phyloP scores from a whole-genome alignment of 805 yeast genomes.

The Nakazawaea holstii region DNA sequence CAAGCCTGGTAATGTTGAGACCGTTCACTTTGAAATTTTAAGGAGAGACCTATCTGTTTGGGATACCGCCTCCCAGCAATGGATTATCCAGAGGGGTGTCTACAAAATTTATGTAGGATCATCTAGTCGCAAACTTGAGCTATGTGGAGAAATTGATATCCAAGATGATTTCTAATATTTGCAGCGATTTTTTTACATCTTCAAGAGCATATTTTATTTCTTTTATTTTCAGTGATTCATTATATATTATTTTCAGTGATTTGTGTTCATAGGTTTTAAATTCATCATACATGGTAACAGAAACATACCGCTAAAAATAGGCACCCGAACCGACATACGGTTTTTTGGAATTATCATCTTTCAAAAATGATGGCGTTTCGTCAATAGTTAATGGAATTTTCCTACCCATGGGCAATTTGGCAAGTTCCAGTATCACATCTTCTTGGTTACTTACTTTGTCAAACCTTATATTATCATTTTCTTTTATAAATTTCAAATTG shows the following conservation, averaged over 20 bases:
- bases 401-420: constrained; percentile 4
- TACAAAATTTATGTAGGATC: constrained; percentile 48
- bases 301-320: background rate
- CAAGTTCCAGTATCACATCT: background rate
- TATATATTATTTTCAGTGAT: no score
- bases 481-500: constrained; percentile 10
- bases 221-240: no score
- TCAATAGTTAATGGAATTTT: constrained; percentile 10
- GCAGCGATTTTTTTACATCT: background rate
- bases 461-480: constrained; percentile 10
- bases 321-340: constrained; percentile 6
- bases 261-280: no score
- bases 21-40: constrained; percentile 36
- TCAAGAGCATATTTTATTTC: no score
- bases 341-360: background rate
- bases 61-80: constrained; percentile 50
- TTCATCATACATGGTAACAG: no score
- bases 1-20: constrained; percentile 32
- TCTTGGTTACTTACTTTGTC: background rate
- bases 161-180: constrained; percentile 14
- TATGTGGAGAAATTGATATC: constrained; percentile 34
- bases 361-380: constrained; percentile 2
- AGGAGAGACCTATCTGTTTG: constrained; percentile 52
- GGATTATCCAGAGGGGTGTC: constrained; percentile 53
- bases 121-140: constrained; percentile 40